Evolutionary conservation across 371 early-diverging fungal species (phyloP).

Genomic region (Lichtheimia ornata): DNA sequence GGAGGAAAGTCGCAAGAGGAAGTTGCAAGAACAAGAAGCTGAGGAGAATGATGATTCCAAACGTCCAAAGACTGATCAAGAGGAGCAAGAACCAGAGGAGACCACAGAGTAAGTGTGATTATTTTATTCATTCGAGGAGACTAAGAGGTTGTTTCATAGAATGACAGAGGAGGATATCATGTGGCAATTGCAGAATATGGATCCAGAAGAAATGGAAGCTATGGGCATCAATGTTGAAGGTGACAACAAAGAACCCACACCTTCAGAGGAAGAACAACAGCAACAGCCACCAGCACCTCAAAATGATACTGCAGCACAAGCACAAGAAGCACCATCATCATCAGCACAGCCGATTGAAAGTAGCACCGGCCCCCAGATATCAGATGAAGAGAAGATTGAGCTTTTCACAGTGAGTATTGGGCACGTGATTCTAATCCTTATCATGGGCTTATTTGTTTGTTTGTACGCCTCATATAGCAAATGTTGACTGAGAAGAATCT

Average conservation of each 20-base stretch:
- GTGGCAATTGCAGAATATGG: conserved; percentile 68
- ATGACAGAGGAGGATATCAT: conserved; percentile 74
- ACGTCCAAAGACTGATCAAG: conserved; percentile 21
- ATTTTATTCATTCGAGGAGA: neutral
- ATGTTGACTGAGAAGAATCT: conserved; percentile 71
- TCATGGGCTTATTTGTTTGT: neutral
- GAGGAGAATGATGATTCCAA: conserved; percentile 21
- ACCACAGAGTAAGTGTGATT: conserved; percentile 25
- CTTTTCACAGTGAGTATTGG: conserved; percentile 31
- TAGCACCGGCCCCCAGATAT: neutral
- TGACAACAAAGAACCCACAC: neutral
- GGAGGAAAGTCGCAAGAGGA: neutral
- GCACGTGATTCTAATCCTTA: neutral
- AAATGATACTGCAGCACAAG: neutral
- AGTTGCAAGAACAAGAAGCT: conserved; percentile 17
- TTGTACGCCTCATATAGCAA: conserved; percentile 26
- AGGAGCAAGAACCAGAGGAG: conserved; percentile 8
- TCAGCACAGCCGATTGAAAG: neutral
- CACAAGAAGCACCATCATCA: conserved; percentile 6
- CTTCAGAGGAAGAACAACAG: conserved; percentile 1
- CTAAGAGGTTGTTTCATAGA: conserved; percentile 25
- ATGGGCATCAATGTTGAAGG: conserved; percentile 3
- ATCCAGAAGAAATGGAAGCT: conserved; percentile 36
- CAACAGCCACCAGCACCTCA: conserved; percentile 3
- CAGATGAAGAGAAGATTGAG: conserved; percentile 41